Evolutionary conservation across 2,329 filamentous ascomycete species (phyloP).

Genomic region (Phoma sp.): DNA sequence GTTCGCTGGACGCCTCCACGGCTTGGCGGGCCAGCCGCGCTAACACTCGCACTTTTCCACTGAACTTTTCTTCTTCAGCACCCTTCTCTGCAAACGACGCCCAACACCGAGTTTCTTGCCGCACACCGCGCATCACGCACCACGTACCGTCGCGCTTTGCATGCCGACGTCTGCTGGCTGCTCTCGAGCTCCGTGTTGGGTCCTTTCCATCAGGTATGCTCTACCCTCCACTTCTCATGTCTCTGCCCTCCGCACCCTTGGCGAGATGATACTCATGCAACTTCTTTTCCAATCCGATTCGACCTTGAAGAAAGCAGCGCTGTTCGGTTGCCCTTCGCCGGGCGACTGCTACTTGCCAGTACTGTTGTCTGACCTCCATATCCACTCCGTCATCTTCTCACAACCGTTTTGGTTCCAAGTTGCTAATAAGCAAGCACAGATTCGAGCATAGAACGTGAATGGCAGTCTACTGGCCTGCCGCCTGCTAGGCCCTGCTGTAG

Average conservation of each 20-base stretch:
- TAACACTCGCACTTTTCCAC: constrained; percentile 31
- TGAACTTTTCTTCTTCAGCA: constrained; percentile 16
- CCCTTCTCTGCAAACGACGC: constrained; percentile 8
- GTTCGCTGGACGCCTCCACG: background rate
- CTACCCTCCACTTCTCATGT: background rate
- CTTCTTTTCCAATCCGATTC: constrained; percentile 91
- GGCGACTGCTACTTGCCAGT: constrained; percentile 90
- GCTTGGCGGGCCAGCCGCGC: constrained; percentile 16
- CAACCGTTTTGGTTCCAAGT: background rate
- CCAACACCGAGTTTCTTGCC: constrained; percentile 10
- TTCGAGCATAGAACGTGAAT: background rate
- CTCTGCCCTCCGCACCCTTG: constrained; percentile 33
- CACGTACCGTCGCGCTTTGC: constrained; percentile 8
- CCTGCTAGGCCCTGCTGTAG: background rate
- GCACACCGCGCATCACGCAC: background rate
- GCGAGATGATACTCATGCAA: constrained; percentile 77
- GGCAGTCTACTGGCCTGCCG: background rate
- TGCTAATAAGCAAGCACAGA: constrained; percentile 7
- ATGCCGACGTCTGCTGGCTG: background rate
- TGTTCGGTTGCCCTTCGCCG: constrained; percentile 68
- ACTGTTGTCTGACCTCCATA: constrained; percentile 73
- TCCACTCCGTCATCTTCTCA: background rate
- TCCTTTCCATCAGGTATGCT: constrained; percentile 25
- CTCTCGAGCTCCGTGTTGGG: constrained; percentile 3
- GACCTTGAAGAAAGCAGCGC: constrained; percentile 80